These are phyloP conservation scores for Paramecium bursaria DNA, from an alignment of 73 alveolate species.

Conservation along the genomic window DNA sequence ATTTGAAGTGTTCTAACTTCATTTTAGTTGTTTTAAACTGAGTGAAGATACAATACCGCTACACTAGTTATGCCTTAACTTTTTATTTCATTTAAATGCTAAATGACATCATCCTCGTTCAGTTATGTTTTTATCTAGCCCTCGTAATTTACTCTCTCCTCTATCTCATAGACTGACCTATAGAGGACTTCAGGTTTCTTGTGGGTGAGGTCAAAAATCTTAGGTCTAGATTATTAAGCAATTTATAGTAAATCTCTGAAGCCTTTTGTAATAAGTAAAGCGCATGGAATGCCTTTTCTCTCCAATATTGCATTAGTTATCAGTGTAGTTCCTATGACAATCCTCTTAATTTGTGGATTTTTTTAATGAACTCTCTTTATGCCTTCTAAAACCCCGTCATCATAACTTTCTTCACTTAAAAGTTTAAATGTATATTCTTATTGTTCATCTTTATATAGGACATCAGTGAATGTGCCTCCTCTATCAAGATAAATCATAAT, in stretches of 20 bases:
- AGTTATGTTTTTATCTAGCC: neutral
- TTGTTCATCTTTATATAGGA: slow-evolving; percentile 66
- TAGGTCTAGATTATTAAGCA: slow-evolving; percentile 13
- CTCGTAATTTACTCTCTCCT: slow-evolving; percentile 28
- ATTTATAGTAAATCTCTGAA: slow-evolving; percentile 78
- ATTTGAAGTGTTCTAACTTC: neutral
- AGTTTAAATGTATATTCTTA: slow-evolving; percentile 70
- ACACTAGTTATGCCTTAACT: neutral
- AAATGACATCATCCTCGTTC: neutral
- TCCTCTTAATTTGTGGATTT: slow-evolving; percentile 43
- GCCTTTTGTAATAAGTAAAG: slow-evolving; percentile 84
- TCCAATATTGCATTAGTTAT: slow-evolving; percentile 94
- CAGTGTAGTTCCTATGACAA: slow-evolving; percentile 91
- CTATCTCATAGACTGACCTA: slow-evolving; percentile 1
- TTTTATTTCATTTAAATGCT: neutral
- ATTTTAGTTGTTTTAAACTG: neutral
- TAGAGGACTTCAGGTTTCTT: slow-evolving; percentile 4
- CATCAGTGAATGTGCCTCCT: slow-evolving; percentile 94
- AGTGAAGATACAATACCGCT: slow-evolving; percentile 18
- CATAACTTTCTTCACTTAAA: slow-evolving; percentile 80
- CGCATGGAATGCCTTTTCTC: slow-evolving; percentile 85
- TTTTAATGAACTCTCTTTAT: slow-evolving; percentile 75
- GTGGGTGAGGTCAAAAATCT: slow-evolving; percentile 28
- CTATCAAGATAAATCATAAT: slow-evolving; percentile 80
- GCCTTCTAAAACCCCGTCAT: slow-evolving; percentile 91